phyloP scores from a whole-genome alignment of 2,329 filamentous ascomycete genomes.

The Tolypocladium album region DNA sequence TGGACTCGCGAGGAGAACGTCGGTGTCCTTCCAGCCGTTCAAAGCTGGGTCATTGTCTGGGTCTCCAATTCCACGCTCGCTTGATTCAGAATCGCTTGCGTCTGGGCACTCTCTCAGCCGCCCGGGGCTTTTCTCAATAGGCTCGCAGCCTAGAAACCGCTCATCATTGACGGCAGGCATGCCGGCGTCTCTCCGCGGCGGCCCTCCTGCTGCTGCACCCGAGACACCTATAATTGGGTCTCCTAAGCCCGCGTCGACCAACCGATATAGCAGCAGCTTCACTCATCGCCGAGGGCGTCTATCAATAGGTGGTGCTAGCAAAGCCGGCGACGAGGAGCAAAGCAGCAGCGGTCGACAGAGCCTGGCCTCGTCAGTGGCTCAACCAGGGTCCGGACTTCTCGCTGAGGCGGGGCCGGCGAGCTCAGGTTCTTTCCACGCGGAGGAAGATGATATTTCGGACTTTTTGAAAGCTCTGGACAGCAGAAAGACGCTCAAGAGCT shows the following conservation, averaged over 20 bases:
- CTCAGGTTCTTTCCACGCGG: constrained; percentile 58
- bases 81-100: constrained; percentile 39
- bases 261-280: constrained; percentile 89
- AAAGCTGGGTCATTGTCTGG: constrained; percentile 92
- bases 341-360: constrained; percentile 73
- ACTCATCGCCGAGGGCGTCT: constrained; percentile 70
- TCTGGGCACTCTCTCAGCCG: constrained; percentile 44
- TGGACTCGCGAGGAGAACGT: constrained; percentile 56
- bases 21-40: constrained; percentile 88
- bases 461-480: constrained; percentile 84
- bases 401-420: constrained; percentile 57
- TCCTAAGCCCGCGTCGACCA: constrained; percentile 67
- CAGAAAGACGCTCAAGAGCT: constrained; percentile 75
- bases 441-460: constrained; percentile 88
- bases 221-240: constrained; percentile 63
- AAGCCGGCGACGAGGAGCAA: constrained; percentile 58
- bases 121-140: constrained; percentile 32
- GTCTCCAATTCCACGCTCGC: constrained; percentile 52
- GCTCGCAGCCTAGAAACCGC: constrained; percentile 48
- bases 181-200: constrained; percentile 60
- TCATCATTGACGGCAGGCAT: constrained; percentile 67
- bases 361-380: constrained; percentile 55
- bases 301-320: constrained; percentile 65
- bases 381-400: constrained; percentile 70
- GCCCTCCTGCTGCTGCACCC: constrained; percentile 48